A percentile compares a stretch with the other conserved stretches of the same genome.
Conservation (phyloP, 176 grass and related monocot genomes). For the Poa pratensis region DNA sequence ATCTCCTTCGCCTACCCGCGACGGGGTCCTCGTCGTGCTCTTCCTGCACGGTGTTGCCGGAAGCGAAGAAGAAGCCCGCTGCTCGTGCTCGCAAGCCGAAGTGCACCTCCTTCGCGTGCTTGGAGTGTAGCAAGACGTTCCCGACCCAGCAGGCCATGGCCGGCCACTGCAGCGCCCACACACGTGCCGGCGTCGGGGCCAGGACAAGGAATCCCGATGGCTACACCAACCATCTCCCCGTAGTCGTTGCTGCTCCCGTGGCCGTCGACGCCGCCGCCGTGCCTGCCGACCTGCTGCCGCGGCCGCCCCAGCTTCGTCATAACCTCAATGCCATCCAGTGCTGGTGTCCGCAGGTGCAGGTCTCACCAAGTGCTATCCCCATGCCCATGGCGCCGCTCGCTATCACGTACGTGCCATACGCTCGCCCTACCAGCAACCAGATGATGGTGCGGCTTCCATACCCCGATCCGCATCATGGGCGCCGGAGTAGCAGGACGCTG, state of each 20-base stretch:
- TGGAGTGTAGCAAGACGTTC: slow-evolving; percentile 28
- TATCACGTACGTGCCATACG: not conserved
- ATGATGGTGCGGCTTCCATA: not conserved
- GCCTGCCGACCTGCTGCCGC: not conserved
- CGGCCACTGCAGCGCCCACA: slow-evolving; percentile 39
- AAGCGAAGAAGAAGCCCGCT: not conserved
- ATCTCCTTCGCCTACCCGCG: no score
- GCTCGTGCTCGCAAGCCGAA: not conserved
- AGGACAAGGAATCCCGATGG: not conserved
- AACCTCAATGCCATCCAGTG: no score
- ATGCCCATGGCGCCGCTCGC: not conserved
- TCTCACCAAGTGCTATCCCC: not conserved
- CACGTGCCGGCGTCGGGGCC: not conserved
- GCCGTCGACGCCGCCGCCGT: no score
- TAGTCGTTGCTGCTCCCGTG: not conserved
- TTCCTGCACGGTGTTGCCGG: not conserved
- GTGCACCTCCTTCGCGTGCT: slow-evolving; percentile 21
- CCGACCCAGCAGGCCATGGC: slow-evolving; percentile 34
- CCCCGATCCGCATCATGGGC: not conserved
- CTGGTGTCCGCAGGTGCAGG: not conserved
- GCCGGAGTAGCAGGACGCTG: no score
- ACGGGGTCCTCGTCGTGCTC: no score
- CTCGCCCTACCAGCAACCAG: not conserved
- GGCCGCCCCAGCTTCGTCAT: not conserved
- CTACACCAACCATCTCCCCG: not conserved